Percentiles rank a stretch among this genome's conserved stretches.
Evolutionary conservation across 352 stramenopile species (phyloP).

Genomic region (Pythium sp.): DNA sequence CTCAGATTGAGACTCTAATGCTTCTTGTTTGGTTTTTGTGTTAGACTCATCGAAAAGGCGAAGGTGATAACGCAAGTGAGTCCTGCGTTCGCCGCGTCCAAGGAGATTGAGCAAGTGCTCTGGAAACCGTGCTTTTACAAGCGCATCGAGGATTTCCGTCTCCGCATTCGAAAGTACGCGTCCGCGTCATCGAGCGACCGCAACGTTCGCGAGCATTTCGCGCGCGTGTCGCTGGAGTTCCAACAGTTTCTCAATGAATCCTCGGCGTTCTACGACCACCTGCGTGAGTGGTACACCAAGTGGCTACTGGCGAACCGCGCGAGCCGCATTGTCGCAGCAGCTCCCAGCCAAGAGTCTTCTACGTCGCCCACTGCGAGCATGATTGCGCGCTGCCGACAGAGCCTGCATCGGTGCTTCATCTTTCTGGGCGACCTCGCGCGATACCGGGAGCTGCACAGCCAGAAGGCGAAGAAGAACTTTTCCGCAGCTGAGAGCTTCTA

Average conservation of each 20-base stretch:
- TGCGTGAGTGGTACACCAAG: conserved; percentile 46
- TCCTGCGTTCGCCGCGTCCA: conserved; percentile 53
- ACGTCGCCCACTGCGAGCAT: conserved; percentile 16
- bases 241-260: conserved; percentile 64
- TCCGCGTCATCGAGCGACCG: conserved; percentile 60
- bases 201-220: conserved; percentile 73
- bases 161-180: conserved; percentile 85
- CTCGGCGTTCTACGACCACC: conserved; percentile 70
- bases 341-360: conserved; percentile 7
- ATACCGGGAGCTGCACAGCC: conserved; percentile 80
- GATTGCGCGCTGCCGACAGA: conserved; percentile 39
- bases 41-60: conserved; percentile 52
- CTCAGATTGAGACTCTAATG: neutral
- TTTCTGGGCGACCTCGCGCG: conserved; percentile 79
- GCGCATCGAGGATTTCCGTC: conserved; percentile 87
- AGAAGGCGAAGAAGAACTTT: conserved; percentile 87
- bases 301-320: conserved; percentile 49
- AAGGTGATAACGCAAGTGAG: conserved; percentile 38
- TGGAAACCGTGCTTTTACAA: conserved; percentile 93
- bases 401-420: conserved; percentile 78
- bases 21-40: neutral
- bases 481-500: conserved; percentile 64
- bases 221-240: conserved; percentile 69
- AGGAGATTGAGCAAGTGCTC: conserved; percentile 78
- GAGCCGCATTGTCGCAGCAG: conserved; percentile 25